A percentile compares a stretch with the other conserved stretches of the same genome.
Conservation (phyloP, 164 flowering plant species). For the Tetrastigma voinierianum region DNA sequence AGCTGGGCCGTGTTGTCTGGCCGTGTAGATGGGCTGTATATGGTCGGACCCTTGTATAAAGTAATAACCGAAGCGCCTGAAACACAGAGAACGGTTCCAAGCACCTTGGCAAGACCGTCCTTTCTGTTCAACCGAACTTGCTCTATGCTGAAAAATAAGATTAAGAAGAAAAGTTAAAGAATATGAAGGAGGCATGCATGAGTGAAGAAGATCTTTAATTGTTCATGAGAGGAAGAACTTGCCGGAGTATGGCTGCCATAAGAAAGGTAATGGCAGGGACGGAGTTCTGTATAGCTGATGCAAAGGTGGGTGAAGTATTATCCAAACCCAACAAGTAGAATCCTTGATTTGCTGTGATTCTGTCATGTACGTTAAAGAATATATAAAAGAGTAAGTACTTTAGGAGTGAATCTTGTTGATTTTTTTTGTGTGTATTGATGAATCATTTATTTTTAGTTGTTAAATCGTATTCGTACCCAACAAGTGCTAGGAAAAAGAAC, state of each 20-base stretch:
- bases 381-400: not conserved
- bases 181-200: not conserved
- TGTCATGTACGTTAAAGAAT: slow-evolving; percentile 19
- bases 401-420: not conserved
- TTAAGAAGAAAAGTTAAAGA: not conserved
- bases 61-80: slow-evolving; percentile 94
- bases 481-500: slow-evolving; percentile 86
- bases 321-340: slow-evolving; percentile 95
- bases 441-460: not conserved
- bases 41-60: slow-evolving; percentile 85
- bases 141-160: slow-evolving; percentile 63
- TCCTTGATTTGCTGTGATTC: slow-evolving; percentile 98
- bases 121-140: slow-evolving; percentile 70
- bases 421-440: not conserved
- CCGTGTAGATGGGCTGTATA: slow-evolving; percentile 57
- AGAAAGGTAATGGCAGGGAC: slow-evolving; percentile 98
- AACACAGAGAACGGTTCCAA: slow-evolving; percentile 73
- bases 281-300: slow-evolving; percentile 96
- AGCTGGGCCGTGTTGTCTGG: slow-evolving; percentile 20
- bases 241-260: slow-evolving; percentile 92
- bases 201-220: not conserved
- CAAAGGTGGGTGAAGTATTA: slow-evolving; percentile 95
- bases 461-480: slow-evolving; percentile 75
- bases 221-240: slow-evolving; percentile 10
- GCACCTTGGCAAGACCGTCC: slow-evolving; percentile 81